Base-by-base conservation (phyloP, 2,329 filamentous ascomycete species). In the Diplodia mutila region DNA sequence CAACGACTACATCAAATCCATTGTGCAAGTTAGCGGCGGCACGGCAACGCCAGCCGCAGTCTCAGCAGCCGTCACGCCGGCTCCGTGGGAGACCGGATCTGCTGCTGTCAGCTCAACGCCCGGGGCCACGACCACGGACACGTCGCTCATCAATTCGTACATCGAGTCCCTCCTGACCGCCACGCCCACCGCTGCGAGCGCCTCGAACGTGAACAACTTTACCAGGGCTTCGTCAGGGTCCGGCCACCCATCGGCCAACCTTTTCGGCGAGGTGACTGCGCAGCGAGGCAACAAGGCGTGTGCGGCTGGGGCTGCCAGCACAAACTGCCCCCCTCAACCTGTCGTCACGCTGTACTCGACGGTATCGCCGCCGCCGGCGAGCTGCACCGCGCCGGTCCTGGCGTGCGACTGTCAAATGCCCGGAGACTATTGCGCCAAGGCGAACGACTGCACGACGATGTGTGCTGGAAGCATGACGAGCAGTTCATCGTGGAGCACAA, bases 181-280 rank as follows among this genome's bases (percentile, higher is more conserved):
- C 16, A 32, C 27, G 53, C 77, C 75, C 66, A 72, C 77, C 0
- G 11, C 32, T 12, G 32, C 9, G 9, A 34, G 32, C 32, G 32
- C 9, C 32, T 12, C 32, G 8, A 12, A 9, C 32, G 32, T 12
- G 11, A 12, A 34, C 32, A 49, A 57, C 46, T 32, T 32, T 8
- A 32, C 29, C 29, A 8, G 29, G 29, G 8, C 29, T 8, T 48
- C 23, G 39, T 32, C 23, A 23, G 14, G 25, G 2, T 4, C 25
- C 37, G 39, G 55, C 25, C 29, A 21, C 16, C 23, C 55, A 1
- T 21, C 55, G 8, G 1, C 48, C n/a, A 29, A 34, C 46, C 16
- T 37, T 16, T 51, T 51, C n/a, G 59, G 42, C 12, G 59, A 51
- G 8, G 42, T 18, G 25, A 49, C 18, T 21, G 57, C 18, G n/a